Conservation (phyloP, 1,139 yeast genomes). For the Diutina ranongensis region DNA sequence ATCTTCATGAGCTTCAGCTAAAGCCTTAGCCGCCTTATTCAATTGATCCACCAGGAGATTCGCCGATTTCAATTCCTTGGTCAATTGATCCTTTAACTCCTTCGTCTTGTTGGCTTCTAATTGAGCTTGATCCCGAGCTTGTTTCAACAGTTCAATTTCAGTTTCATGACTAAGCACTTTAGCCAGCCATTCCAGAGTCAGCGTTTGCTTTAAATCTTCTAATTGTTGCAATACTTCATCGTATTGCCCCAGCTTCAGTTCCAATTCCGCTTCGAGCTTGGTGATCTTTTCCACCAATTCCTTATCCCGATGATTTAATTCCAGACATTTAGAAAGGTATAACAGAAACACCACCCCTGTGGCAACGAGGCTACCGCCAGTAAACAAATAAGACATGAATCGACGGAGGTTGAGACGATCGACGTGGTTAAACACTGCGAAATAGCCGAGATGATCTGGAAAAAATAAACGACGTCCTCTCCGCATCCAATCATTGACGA, state of each 20-base stretch:
- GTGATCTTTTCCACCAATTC: constrained; percentile 7
- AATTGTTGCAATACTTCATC: constrained; percentile 4
- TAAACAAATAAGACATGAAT: not conserved
- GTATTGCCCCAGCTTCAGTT: constrained; percentile 6
- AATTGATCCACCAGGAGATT: not conserved
- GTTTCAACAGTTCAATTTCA: not conserved
- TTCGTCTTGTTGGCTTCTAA: not conserved
- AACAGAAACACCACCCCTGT: not conserved
- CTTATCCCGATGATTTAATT: not conserved
- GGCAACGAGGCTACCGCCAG: not conserved
- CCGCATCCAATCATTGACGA: no score
- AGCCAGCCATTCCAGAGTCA: not conserved
- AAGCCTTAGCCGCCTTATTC: not conserved
- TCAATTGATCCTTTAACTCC: not conserved
- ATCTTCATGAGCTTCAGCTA: not conserved
- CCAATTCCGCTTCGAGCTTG: constrained; percentile 7
- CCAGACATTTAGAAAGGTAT: not conserved
- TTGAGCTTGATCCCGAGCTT: not conserved
- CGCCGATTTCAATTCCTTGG: not conserved
- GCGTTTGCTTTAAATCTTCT: not conserved
- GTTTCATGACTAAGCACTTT: not conserved
- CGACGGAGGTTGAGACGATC: not conserved
- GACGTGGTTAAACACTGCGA: not conserved
- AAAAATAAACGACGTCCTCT: no score
- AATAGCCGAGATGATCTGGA: not conserved